A percentile compares a stretch with the other conserved stretches of the same genome.
phyloP scores from a whole-genome alignment of 2,329 filamentous ascomycete genomes.

The Daldinia sp. region DNA sequence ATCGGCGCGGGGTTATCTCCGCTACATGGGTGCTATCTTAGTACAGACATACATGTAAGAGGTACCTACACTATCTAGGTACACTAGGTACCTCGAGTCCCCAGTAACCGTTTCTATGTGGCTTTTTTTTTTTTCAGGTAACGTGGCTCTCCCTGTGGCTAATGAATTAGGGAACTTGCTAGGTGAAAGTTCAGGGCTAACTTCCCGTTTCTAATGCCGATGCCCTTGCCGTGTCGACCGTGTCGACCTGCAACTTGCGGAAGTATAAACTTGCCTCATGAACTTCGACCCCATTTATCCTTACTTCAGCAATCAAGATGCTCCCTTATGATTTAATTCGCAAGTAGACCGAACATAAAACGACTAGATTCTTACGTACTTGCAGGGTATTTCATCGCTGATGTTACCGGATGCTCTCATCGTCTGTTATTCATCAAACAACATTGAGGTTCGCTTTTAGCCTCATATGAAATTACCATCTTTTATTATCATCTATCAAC shows the following conservation, averaged over 20 bases:
- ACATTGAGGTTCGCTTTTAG: conserved; percentile 2
- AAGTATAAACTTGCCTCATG: conserved; percentile 17
- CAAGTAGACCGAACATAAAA: conserved; percentile 9
- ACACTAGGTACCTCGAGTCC: too few species aligned
- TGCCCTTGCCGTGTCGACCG: conserved; percentile 36
- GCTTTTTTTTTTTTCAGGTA: conserved; percentile 3
- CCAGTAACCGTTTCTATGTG: neutral
- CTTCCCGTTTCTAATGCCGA: conserved; percentile 39
- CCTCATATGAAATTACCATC: neutral
- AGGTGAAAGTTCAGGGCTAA: conserved; percentile 25
- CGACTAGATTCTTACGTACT: conserved; percentile 3
- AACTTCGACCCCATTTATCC: conserved; percentile 31
- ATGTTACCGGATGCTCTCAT: conserved; percentile 14
- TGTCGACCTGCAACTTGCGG: conserved; percentile 18
- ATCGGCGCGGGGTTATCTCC: conserved; percentile 36
- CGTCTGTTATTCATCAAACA: conserved; percentile 21
- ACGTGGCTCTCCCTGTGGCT: conserved; percentile 13
- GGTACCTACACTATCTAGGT: too few species aligned
- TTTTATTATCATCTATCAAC: neutral
- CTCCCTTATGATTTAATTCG: conserved; percentile 28
- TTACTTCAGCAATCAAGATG: conserved; percentile 15
- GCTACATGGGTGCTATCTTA: neutral
- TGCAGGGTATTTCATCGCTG: conserved; percentile 27
- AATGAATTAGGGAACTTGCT: neutral
- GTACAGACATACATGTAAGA: too few species aligned